Evolutionary conservation across 139 green algal species (phyloP), one percentile per base, ranked within the genome.

Genomic region (Chlorella sp.): DNA sequence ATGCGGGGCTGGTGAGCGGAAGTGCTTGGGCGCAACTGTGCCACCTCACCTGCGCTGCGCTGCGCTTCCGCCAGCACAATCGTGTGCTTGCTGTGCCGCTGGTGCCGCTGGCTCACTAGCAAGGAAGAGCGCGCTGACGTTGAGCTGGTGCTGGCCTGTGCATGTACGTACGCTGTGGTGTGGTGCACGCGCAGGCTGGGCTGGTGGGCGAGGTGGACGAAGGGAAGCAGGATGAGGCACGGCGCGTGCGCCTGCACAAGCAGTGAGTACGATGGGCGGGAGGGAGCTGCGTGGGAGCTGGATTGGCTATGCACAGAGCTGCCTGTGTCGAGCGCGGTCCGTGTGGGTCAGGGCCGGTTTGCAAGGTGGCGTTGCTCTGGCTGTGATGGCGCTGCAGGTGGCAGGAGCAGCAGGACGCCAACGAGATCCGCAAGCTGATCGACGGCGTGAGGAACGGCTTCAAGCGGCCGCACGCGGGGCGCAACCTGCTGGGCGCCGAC

Each of bases 391-490:
- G n/a, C n/a, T n/a, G n/a, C n/a, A 73, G 69, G 32, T 76, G 71
- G 71, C 49, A 76, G 35, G 71, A 70, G 26, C 61, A 76, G 62
- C 34, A 71, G 35, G 71, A 76, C 35, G 29, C 27, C 35, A 62
- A 35, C 2, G 71, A 76, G 5, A 31, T 76, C 26, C 62, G 29
- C 30, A 33, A 34, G 10, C 62, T 76, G 24, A 29, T 76, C 20
- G 5, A 76, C 20, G 71, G 71, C 62, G 71, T 76, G 61, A 55
- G 31, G n/a, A 76, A 76, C 30, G 71, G 71, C 23, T 76, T 76
- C 62, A 63, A 64, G 33, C 35, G 49, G 22, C 49, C 68, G 5
- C 26, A 14, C 65, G 61, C 60, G 23, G 35, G 17, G 42, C 10
- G n/a, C n/a, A n/a, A n/a, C n/a, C 10, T 14, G 29, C 6, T 71